Evolutionary conservation across 495 filamentous ascomycete genomes (phyloP), one percentile per base, ranked within the genome.

Genomic region (Parathielavia hyrcaniae): DNA sequence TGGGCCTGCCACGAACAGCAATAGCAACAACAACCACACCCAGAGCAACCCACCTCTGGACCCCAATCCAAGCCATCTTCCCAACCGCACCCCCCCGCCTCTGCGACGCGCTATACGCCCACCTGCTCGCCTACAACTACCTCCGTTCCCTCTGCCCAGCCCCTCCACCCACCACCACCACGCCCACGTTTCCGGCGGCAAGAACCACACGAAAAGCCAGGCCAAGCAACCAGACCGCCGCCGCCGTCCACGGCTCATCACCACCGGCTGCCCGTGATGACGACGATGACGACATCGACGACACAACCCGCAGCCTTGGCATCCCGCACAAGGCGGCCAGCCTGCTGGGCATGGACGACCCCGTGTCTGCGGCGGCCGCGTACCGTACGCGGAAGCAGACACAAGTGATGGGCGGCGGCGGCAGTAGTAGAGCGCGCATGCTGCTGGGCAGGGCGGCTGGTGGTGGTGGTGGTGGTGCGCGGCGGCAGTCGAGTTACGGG

Each of bases 41-140:
- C n/a, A n/a, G n/a, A n/a, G n/a, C 26, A 30, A 2, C 6, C 26
- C 26, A 30, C 26, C 26, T 30, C n/a, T 78, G 75, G 75, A 51
- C 60, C 1, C 76, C 78, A 7, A 80, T 87, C 60, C 75, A 77
- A 23, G 77, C 75, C 17, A 81, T 86, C 22, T 87, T 86, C 53
- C 80, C 81, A 0, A 55, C 73, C 9, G 79, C 76, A 22, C 71
- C 79, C 6, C 77, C 83, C 50, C 77, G 75, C 53, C 67, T 83
- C 5, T 78, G 83, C 32, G 80, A 85, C 47, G 76, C 81, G 6
- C 75, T 87, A n/a, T 86, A 85, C 56, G 83, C 83, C 1, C 78
- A 83, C 40, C 61, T 87, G 20, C 73, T 86, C 19, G 83, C 81
- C 0, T 81, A 80, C 55, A 86, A 86, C 60, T 85, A 85, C 65